Evolutionary conservation across 2,329 filamentous ascomycete genomes (phyloP), one percentile per base, ranked within the genome.

Genomic region (Colletotrichum shisoi): DNA sequence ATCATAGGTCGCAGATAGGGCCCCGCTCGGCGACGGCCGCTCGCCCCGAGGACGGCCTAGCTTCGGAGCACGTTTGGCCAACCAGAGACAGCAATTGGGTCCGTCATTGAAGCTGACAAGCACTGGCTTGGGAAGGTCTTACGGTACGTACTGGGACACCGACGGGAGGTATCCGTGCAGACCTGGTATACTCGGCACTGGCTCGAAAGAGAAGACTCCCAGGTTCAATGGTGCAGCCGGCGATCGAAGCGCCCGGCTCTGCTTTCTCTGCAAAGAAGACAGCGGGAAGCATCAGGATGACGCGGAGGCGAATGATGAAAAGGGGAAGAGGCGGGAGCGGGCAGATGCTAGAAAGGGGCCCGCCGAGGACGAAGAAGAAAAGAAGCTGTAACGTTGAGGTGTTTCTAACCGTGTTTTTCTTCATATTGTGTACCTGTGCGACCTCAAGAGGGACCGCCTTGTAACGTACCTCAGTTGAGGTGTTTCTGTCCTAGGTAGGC

Each of bases 41-140:
- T 61, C 31, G 31, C 42, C 11, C 62, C 49, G 13, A 62, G 49
- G 62, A 54, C 21, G 37, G 62, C 9, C 34, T 65, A 65, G 62
- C 39, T 19, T 48, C 62, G 49, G 62, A 42, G 21, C 9, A n/a
- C 19, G 15, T 19, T 15, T 21, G 37, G 6, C 57, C 57, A 59
- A 59, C 19, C 19, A 12, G 12, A 19, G 17, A 12, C 37, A 39
- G 19, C 37, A 49, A 42, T 39, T 27, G 17, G 15, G 5, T 13
- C 44, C 56, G 19, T n/a, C 27, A 48, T 44, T n/a, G 19, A 40
- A 39, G 19, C 44, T 58, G 56, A 58, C 31, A 37, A 19, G 37
- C 42, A 13, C 42, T 40, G 24, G 17, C 27, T 27, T 56, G 9
- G 37, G 52, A 7, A 56, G 37, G 21, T 27, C 34, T 17, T 17